Evolutionary conservation across 2,329 filamentous ascomycete genomes (phyloP).

Genomic region (Lizonia empirigonia): DNA sequence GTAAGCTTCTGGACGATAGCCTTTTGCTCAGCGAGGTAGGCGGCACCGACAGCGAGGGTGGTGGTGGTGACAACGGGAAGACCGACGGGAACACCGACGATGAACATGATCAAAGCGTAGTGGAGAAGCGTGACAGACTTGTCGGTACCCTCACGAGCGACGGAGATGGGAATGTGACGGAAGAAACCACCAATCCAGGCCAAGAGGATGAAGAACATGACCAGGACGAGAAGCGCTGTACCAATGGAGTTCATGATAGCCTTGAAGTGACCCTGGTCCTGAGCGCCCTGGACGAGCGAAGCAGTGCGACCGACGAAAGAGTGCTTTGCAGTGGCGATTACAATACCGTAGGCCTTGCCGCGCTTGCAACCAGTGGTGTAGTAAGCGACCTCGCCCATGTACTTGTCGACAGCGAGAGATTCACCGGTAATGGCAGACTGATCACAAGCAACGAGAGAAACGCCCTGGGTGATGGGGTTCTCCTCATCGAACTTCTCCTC

Average conservation of each 20-base stretch:
- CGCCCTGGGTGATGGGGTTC: conserved; percentile 62
- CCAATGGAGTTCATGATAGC: conserved; percentile 84
- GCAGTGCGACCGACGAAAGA: conserved; percentile 81
- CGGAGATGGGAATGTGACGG: conserved; percentile 69
- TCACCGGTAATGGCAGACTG: conserved; percentile 83
- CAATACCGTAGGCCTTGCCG: conserved; percentile 74
- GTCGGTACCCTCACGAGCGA: conserved; percentile 56
- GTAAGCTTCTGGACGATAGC: conserved; percentile 81
- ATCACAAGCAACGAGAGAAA: conserved; percentile 72
- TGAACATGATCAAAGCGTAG: conserved; percentile 60
- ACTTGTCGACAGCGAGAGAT: conserved; percentile 78
- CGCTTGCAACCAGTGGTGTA: conserved; percentile 84
- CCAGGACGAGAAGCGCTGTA: conserved; percentile 73
- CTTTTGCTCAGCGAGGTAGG: conserved; percentile 77
- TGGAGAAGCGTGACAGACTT: conserved; percentile 65
- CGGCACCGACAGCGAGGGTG: conserved; percentile 76
- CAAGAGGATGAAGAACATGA: conserved; percentile 77
- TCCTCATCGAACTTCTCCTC: conserved; percentile 64
- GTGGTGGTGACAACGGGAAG: conserved; percentile 79
- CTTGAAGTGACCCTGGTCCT: conserved; percentile 71
- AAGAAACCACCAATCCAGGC: conserved; percentile 82
- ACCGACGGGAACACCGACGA: conserved; percentile 79
- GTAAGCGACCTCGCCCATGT: conserved; percentile 76
- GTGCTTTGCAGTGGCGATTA: conserved; percentile 69
- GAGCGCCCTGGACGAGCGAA: conserved; percentile 73